Evolutionary conservation across 305 asterid species (phyloP).

Genomic region (Fraxinus xanthoxyloides): DNA sequence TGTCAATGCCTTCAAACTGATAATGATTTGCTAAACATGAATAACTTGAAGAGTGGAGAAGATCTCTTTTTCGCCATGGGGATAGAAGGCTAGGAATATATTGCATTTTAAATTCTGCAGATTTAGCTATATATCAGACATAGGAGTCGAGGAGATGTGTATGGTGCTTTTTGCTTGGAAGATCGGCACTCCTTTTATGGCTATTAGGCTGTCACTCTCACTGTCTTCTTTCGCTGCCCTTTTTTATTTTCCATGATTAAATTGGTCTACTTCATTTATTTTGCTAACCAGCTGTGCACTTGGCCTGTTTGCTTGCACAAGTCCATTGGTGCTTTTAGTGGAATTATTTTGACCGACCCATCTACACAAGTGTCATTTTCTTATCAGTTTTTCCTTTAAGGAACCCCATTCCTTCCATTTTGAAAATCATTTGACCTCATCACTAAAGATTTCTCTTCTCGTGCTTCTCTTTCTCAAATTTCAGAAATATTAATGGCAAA

Average conservation of each 20-base stretch:
- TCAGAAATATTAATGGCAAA: not conserved
- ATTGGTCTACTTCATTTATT: not conserved
- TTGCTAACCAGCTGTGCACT: not conserved
- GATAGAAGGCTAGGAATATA: not conserved
- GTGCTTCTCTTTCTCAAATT: not conserved
- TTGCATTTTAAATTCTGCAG: not conserved
- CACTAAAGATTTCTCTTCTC: not conserved
- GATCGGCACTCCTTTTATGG: not conserved
- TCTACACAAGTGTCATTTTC: not conserved
- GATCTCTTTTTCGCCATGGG: not conserved
- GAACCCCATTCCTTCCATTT: not conserved
- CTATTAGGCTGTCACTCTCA: not conserved
- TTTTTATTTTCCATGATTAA: not conserved
- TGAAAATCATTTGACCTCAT: not conserved
- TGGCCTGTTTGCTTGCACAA: not conserved
- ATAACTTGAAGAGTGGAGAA: not conserved
- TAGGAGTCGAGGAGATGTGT: not conserved
- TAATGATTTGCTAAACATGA: not conserved
- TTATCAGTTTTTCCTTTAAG: not conserved
- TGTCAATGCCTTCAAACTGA: not conserved
- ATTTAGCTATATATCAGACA: not conserved
- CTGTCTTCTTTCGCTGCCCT: not conserved
- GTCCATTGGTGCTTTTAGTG: not conserved
- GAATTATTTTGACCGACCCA: not conserved
- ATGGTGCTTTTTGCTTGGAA: not conserved